phyloP scores from a whole-genome alignment of 805 yeast species.

The Metschnikowia picachoensis region DNA sequence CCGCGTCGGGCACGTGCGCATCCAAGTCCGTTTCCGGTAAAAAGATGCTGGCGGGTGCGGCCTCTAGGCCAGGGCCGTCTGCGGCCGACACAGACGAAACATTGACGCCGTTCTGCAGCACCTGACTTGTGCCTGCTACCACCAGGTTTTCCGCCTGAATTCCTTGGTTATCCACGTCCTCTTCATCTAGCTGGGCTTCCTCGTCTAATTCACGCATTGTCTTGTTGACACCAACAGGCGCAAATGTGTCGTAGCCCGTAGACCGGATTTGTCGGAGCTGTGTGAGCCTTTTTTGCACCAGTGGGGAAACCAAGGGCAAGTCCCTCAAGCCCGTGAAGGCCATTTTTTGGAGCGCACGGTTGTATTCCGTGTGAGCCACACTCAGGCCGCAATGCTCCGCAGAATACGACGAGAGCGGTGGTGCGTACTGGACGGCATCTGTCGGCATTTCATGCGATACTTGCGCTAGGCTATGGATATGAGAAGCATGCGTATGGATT shows the following conservation, averaged over 20 bases:
- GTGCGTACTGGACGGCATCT: constrained; percentile 33
- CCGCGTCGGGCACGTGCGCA: constrained; percentile 15
- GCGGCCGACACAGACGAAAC: not conserved
- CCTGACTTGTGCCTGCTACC: constrained; percentile 3
- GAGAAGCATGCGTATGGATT: constrained; percentile 1
- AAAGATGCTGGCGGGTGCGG: not conserved
- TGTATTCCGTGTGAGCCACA: constrained; percentile 20
- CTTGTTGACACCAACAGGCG: constrained; percentile 38
- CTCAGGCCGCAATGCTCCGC: constrained; percentile 35
- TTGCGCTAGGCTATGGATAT: constrained; percentile 12
- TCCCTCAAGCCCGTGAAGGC: constrained; percentile 11
- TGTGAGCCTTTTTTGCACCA: constrained; percentile 19
- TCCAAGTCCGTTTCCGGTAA: constrained; percentile 16
- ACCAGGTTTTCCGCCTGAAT: constrained; percentile 17
- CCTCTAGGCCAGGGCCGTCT: not conserved
- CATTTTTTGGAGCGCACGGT: constrained; percentile 18
- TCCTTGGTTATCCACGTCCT: constrained; percentile 7
- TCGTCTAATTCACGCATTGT: constrained; percentile 39
- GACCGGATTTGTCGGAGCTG: constrained; percentile 26
- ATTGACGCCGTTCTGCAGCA: not conserved
- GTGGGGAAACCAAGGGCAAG: constrained; percentile 19
- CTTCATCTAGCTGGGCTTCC: constrained; percentile 10
- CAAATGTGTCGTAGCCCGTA: constrained; percentile 32
- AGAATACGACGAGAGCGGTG: constrained; percentile 53
- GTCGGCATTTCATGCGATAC: constrained; percentile 11